Evolutionary conservation across 129 eudicot species (phyloP), one percentile per base, ranked within the genome.

Genomic region (Centaurea solstitialis): DNA sequence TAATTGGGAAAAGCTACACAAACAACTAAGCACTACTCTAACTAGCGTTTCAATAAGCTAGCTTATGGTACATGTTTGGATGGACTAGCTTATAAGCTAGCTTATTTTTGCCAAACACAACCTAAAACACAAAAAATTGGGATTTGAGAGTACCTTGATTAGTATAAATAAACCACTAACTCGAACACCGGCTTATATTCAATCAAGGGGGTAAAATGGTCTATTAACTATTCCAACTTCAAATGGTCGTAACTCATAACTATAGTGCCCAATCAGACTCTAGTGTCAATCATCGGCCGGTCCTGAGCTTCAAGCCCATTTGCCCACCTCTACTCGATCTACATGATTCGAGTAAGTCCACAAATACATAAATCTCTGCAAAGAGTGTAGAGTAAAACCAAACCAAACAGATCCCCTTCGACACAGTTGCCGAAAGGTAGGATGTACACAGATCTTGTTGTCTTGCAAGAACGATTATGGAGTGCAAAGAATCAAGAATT

Each of bases 311-410:
- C 20, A 50, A 6, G 62, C 20, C 20, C 62, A 50, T 50, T 50
- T 15, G 7, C 62, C 62, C 20, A 50, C n/a, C 20, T 13, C 76
- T 41, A 65, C 73, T 7, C 72, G 82, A 64, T 78, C 89, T 70
- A 62, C 87, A 10, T 74, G 79, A 79, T 88, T 91, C 89, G 81
- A 83, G 62, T 88, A 1, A 76, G 70, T 6, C 6, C 88, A 9
- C 76, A 5, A 88, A 91, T 76, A 70, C 76, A 41, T 86, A 89
- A 41, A 78, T 91, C 11, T 50, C 91, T n/a, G 82, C 93, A 59
- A 83, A 83, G 84, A 89, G 93, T 87, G n/a, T 47, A 47, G 72
- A 91, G 92, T 71, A 26, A 24, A 4, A 72, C 12, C 72, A 24
- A 69, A 10, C 68, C 12, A 26, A 24, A 53, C 43, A 20, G 15